Evolutionary conservation across 345 rosid species (phyloP).

Genomic region (Eucalyptus victrix): DNA sequence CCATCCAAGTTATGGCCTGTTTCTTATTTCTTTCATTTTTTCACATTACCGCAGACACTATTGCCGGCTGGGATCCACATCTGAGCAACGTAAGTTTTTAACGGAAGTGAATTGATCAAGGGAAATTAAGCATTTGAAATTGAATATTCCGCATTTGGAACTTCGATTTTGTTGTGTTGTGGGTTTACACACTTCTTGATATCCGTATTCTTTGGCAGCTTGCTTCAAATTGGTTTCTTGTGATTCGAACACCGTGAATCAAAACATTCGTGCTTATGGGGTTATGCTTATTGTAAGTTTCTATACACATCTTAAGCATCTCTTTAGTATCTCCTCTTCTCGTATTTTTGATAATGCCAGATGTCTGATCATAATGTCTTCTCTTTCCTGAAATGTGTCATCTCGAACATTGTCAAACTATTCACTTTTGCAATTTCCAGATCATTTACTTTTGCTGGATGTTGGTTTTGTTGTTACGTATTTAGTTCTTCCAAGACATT

Average conservation of each 20-base stretch:
- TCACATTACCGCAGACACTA: constrained; percentile 40
- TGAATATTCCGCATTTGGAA: neutral
- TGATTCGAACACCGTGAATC: constrained; percentile 47
- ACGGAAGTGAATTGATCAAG: neutral
- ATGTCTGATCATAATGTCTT: neutral
- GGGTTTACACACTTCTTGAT: neutral
- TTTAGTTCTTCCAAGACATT: neutral
- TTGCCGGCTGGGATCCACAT: constrained; percentile 76
- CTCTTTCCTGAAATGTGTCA: neutral
- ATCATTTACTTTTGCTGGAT: neutral
- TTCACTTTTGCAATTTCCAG: neutral
- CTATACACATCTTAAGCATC: neutral
- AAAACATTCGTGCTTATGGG: constrained; percentile 78
- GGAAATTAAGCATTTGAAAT: neutral
- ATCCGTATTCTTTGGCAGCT: constrained; percentile 30
- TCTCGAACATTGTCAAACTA: neutral
- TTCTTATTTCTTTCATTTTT: neutral
- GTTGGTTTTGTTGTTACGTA: neutral
- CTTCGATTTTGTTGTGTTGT: neutral
- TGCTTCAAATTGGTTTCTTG: constrained; percentile 80
- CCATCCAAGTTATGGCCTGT: neutral
- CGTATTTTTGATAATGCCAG: neutral
- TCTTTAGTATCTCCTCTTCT: neutral
- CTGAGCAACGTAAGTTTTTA: constrained; percentile 46
- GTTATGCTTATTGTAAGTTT: constrained; percentile 74